Percentiles rank a stretch among this genome's conserved stretches.
Evolutionary conservation across 768 basidiomycete species (phyloP).

Genomic region (Leccinum imitatum): DNA sequence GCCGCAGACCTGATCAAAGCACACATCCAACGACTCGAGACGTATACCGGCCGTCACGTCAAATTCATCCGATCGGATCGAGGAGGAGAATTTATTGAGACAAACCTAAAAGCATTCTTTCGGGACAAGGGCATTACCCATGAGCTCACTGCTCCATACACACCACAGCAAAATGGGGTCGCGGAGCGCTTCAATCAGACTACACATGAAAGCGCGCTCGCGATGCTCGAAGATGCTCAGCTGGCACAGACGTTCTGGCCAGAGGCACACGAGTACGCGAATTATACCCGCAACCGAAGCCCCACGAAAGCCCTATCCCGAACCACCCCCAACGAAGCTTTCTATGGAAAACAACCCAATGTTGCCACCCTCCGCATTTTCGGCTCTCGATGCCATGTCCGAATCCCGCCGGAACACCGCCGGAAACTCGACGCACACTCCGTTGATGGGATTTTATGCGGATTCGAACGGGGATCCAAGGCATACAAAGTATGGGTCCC

Average conservation of each 20-base stretch:
- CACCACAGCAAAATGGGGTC: background rate
- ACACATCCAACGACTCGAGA: slow-evolving; percentile 2
- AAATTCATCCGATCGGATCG: background rate
- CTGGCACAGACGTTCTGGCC: slow-evolving; percentile 23
- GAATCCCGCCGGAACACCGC: background rate
- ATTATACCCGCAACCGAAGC: slow-evolving; percentile 2
- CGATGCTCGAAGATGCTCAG: slow-evolving; percentile 22
- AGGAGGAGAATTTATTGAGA: background rate
- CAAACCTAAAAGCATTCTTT: background rate
- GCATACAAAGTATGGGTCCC: slow-evolving; percentile 9
- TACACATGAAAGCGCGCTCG: slow-evolving; percentile 20
- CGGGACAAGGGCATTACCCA: background rate
- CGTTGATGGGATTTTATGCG: background rate
- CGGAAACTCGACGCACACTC: slow-evolving; percentile 13
- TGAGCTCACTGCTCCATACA: background rate
- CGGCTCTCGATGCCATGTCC: slow-evolving; percentile 15
- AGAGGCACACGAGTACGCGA: slow-evolving; percentile 9
- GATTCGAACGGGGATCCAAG: slow-evolving; percentile 2
- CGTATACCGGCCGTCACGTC: background rate
- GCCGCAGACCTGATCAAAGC: background rate
- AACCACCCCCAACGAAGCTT: slow-evolving; percentile 22
- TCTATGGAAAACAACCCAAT: slow-evolving; percentile 24
- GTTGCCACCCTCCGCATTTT: slow-evolving; percentile 23
- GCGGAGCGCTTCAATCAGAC: slow-evolving; percentile 25
- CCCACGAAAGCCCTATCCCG: slow-evolving; percentile 2